These are phyloP conservation scores for Gnetum montanum DNA, from an alignment of 75 land plant genomes.

Conservation along the genomic window DNA sequence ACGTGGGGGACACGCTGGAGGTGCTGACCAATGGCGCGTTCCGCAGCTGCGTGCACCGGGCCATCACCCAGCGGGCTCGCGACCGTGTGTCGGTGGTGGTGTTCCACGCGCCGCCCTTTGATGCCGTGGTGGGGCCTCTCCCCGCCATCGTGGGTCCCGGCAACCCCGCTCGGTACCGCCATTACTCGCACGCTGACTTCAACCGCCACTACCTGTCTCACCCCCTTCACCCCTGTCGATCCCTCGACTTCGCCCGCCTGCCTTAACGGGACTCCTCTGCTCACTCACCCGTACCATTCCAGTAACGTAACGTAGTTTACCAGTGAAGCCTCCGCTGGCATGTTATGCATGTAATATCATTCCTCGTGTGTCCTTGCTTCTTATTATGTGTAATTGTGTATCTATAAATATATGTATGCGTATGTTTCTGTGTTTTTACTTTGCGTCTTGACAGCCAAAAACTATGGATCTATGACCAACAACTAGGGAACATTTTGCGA, in stretches of 20 bases:
- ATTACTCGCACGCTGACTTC: slow-evolving; percentile 60
- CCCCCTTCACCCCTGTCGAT: slow-evolving; percentile 49
- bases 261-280: too few species aligned
- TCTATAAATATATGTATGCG: too few species aligned
- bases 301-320: too few species aligned
- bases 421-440: too few species aligned
- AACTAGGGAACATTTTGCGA: too few species aligned
- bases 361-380: too few species aligned
- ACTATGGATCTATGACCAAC: too few species aligned
- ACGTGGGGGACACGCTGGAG: slow-evolving; percentile 79
- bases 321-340: too few species aligned
- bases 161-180: slow-evolving; percentile 33
- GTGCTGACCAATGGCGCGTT: slow-evolving; percentile 9
- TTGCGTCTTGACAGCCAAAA: too few species aligned
- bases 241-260: slow-evolving; percentile 63
- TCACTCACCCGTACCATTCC: too few species aligned
- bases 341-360: too few species aligned
- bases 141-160: slow-evolving; percentile 27
- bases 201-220: slow-evolving; percentile 50
- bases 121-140: slow-evolving; percentile 6
- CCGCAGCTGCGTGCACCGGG: slow-evolving; percentile 9
- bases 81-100: slow-evolving; percentile 5
- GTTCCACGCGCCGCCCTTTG: slow-evolving; percentile 10
- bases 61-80: not conserved
- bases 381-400: too few species aligned